Conservation (phyloP, 73 alveolate genomes). For the Symbiodinium pilosum region DNA sequence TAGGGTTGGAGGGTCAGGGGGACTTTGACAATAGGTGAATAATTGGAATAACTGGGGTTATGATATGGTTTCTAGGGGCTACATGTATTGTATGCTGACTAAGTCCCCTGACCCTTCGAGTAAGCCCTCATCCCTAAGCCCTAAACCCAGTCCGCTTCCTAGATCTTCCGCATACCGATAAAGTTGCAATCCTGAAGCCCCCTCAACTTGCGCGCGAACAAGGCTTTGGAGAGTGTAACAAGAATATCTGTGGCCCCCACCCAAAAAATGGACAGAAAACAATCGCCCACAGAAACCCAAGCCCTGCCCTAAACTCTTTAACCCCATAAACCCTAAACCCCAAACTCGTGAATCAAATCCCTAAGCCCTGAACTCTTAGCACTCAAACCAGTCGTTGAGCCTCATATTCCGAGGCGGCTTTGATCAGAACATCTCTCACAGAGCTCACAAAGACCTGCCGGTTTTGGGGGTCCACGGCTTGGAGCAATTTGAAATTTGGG, state of each 20-base stretch:
- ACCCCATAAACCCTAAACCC: neutral
- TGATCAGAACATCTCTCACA: slow-evolving; percentile 76
- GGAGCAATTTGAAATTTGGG: no score
- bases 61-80: no score
- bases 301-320: no score
- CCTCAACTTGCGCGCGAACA: neutral
- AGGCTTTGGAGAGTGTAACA: no score
- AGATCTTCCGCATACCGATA: no score
- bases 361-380: neutral
- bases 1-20: neutral
- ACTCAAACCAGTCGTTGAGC: neutral
- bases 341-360: neutral
- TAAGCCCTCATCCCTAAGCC: neutral
- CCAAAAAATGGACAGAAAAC: no score
- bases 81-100: no score
- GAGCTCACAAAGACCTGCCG: slow-evolving; percentile 75
- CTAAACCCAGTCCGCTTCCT: no score
- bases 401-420: slow-evolving; percentile 84
- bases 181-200: neutral
- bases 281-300: no score
- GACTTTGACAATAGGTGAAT: neutral
- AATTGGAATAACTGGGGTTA: neutral
- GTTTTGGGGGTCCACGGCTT: neutral
- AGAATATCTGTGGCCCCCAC: no score
- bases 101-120: neutral